Conservation (phyloP, 1,284 basidiomycete species). For the Ganoderma lingzhi region DNA sequence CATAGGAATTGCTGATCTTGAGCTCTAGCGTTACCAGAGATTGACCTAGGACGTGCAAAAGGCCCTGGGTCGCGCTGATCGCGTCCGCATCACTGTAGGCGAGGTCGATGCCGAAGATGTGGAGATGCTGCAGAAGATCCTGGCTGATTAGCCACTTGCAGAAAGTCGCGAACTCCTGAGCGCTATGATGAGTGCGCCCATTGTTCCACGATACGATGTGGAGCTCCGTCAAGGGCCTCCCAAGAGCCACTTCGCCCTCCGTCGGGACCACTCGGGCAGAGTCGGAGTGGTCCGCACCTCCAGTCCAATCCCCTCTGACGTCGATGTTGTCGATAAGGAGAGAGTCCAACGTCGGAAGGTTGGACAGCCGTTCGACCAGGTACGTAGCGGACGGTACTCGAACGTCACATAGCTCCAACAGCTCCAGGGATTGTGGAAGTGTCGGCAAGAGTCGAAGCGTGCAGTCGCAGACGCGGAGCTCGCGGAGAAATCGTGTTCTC, state of each 20-base stretch:
- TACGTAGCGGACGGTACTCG: conserved; percentile 1
- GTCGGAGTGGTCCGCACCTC: background rate
- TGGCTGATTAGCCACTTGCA: background rate
- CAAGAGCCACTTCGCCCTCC: background rate
- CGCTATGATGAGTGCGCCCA: background rate
- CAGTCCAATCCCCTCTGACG: background rate
- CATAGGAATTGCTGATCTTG: conserved; percentile 4
- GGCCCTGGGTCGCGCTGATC: background rate
- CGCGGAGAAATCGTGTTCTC: background rate
- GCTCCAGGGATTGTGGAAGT: background rate
- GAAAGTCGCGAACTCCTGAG: background rate
- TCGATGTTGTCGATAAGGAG: conserved; percentile 7
- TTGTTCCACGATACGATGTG: conserved; percentile 1
- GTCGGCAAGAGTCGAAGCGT: background rate
- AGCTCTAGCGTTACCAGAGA: background rate
- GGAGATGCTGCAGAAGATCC: background rate
- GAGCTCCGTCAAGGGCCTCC: background rate
- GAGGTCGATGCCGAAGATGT: background rate
- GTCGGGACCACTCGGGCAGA: background rate
- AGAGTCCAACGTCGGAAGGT: background rate
- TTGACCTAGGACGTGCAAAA: background rate
- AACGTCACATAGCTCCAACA: conserved; percentile 2
- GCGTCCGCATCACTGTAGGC: conserved; percentile 1
- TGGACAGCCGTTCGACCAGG: background rate
- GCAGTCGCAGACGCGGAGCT: conserved; percentile 2